Evolutionary conservation across 2,329 filamentous ascomycete genomes (phyloP).

Genomic region (Pseudocercospora crystallina): DNA sequence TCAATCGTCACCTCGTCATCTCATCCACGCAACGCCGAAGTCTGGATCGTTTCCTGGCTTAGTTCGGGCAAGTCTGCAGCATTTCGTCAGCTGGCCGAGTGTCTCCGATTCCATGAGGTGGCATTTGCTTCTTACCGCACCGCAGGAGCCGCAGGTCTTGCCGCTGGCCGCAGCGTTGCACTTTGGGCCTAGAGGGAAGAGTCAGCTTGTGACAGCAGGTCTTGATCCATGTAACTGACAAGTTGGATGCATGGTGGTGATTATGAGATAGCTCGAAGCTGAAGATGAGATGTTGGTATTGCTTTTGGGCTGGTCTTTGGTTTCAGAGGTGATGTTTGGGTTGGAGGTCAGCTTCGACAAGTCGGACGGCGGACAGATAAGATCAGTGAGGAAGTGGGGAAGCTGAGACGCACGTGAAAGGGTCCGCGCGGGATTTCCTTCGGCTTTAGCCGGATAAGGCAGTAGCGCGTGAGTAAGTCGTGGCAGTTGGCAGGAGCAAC

Average conservation of each 20-base stretch:
- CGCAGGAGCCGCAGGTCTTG: slow-evolving; percentile 36
- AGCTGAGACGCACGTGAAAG: too few species aligned
- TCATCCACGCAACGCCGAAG: neutral
- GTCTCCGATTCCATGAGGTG: too few species aligned
- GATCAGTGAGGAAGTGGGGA: neutral
- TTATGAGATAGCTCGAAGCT: neutral
- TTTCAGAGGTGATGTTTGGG: slow-evolving; percentile 4
- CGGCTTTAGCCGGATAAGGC: too few species aligned
- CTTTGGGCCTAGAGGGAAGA: slow-evolving; percentile 30
- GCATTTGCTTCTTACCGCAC: slow-evolving; percentile 26
- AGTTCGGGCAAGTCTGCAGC: slow-evolving; percentile 31
- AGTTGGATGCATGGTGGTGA: slow-evolving; percentile 21
- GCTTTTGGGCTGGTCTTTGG: neutral
- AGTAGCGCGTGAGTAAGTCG: too few species aligned
- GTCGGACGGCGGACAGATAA: neutral
- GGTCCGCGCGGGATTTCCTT: too few species aligned
- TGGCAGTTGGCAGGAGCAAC: too few species aligned
- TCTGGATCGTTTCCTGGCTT: neutral
- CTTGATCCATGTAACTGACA: slow-evolving; percentile 12
- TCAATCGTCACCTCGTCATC: slow-evolving; percentile 12
- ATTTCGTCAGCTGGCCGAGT: too few species aligned
- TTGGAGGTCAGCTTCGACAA: neutral
- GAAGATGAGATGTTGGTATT: neutral
- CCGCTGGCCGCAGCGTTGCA: slow-evolving; percentile 31
- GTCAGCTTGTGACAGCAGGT: neutral